Percentiles rank a stretch among this genome's conserved stretches.
Conservation (phyloP, 2,329 filamentous ascomycete genomes). For the Neophaeococcomyces aloes region DNA sequence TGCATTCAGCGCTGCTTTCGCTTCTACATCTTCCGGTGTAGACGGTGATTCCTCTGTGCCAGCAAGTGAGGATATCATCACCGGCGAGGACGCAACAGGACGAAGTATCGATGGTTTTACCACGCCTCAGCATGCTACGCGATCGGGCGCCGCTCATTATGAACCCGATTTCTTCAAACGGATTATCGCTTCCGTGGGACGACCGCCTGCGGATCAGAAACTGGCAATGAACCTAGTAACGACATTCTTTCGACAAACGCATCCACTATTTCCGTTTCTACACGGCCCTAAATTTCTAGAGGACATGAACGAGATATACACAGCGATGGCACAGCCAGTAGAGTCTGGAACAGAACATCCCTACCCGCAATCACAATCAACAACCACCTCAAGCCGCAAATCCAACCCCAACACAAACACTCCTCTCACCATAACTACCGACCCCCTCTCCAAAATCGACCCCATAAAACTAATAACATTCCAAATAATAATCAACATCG, state of each 20-base stretch:
- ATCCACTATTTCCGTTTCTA: conserved; percentile 43
- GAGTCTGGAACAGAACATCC: conserved; percentile 25
- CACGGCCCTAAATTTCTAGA: conserved; percentile 41
- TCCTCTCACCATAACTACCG: conserved; percentile 1
- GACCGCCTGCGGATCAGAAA: conserved; percentile 18
- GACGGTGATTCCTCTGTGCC: conserved; percentile 18
- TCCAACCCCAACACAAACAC: neutral
- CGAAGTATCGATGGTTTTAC: conserved; percentile 20
- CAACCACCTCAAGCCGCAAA: neutral
- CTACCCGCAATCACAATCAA: conserved; percentile 5
- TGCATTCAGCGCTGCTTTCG: conserved; percentile 36
- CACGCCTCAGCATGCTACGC: conserved; percentile 11
- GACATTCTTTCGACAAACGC: conserved; percentile 43
- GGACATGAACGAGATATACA: conserved; percentile 36
- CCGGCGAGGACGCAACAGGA: conserved; percentile 21
- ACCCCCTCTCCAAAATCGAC: conserved; percentile 13
- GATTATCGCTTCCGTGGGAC: conserved; percentile 24
- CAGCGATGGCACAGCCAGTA: conserved; percentile 15
- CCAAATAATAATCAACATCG: conserved; percentile 44
- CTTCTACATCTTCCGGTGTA: conserved; percentile 12
- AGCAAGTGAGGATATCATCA: conserved; percentile 22
- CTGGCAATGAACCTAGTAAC: conserved; percentile 36
- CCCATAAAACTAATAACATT: conserved; percentile 32
- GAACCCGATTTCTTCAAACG: conserved; percentile 21
- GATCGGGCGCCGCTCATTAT: neutral